A percentile compares a stretch with the other conserved stretches of the same genome.
Conservation (phyloP, 2,329 filamentous ascomycete genomes). For the Venturia asperata region DNA sequence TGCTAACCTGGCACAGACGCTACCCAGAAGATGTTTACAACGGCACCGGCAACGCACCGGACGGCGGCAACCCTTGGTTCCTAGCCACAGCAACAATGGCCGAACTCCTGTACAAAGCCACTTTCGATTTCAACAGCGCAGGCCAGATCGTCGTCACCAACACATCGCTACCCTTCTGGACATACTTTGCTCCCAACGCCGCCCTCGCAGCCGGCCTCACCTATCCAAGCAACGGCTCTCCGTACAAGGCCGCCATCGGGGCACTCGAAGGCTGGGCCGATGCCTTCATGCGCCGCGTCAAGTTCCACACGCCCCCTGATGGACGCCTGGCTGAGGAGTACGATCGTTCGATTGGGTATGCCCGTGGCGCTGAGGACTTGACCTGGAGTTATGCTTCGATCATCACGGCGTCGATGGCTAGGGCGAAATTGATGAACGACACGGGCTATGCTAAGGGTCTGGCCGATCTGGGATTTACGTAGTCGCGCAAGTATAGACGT, state of each 20-base stretch:
- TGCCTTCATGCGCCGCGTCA: conserved; percentile 30
- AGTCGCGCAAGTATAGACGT: background rate
- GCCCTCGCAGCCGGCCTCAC: conserved; percentile 23
- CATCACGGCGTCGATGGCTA: conserved; percentile 24
- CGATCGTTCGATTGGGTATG: conserved; percentile 26
- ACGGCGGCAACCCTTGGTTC: conserved; percentile 33
- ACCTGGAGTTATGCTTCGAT: conserved; percentile 32
- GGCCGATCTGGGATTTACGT: conserved; percentile 13
- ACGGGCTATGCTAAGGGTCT: conserved; percentile 21
- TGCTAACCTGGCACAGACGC: conserved; percentile 23
- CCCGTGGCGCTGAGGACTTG: conserved; percentile 28
- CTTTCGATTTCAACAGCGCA: conserved; percentile 22
- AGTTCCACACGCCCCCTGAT: conserved; percentile 28
- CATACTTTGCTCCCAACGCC: conserved; percentile 29
- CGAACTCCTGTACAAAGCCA: conserved; percentile 28
- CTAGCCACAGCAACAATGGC: conserved; percentile 30
- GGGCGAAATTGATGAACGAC: conserved; percentile 24
- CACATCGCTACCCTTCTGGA: conserved; percentile 29
- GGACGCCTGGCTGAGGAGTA: conserved; percentile 29
- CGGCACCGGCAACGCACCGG: conserved; percentile 26
- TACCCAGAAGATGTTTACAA: conserved; percentile 33
- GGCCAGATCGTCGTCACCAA: conserved; percentile 26
- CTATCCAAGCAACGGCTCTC: conserved; percentile 23
- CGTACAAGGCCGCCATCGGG: conserved; percentile 24
- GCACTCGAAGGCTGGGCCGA: conserved; percentile 31